Percentiles rank a stretch among this genome's conserved stretches.
phyloP scores from a whole-genome alignment of 441 rosid species.

The Melastoma candidum region DNA sequence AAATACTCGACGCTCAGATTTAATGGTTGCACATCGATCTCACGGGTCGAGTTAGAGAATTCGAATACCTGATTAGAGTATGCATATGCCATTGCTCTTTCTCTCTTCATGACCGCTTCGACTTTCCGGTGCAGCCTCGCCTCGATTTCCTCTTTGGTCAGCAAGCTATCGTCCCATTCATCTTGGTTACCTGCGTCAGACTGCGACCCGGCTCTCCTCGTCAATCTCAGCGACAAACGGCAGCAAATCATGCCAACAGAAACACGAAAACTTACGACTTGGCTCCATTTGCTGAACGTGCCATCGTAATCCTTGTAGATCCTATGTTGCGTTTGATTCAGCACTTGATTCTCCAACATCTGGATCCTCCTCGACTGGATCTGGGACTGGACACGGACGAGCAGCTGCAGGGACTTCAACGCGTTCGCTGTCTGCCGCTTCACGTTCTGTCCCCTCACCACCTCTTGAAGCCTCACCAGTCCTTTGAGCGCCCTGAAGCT shows the following conservation, averaged over 20 bases:
- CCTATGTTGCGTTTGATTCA: constrained; percentile 35
- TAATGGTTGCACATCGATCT: background rate
- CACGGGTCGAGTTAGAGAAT: background rate
- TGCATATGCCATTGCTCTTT: constrained; percentile 85
- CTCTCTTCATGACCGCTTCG: constrained; percentile 72
- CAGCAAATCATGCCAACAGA: too few species aligned
- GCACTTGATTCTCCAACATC: constrained; percentile 74
- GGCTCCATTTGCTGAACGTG: constrained; percentile 47
- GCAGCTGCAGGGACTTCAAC: constrained; percentile 80
- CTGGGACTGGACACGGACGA: constrained; percentile 87
- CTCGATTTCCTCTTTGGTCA: constrained; percentile 71
- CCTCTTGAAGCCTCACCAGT: constrained; percentile 91
- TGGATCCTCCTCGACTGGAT: constrained; percentile 90
- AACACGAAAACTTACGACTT: constrained; percentile 27
- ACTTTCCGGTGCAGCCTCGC: constrained; percentile 64
- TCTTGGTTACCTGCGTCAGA: constrained; percentile 54
- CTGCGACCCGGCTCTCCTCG: constrained; percentile 17
- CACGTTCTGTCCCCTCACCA: constrained; percentile 73
- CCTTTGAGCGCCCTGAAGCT: constrained; percentile 88
- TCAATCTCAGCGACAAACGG: constrained; percentile 1
- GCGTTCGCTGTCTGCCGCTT: constrained; percentile 83
- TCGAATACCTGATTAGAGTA: constrained; percentile 71
- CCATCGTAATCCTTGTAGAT: constrained; percentile 47
- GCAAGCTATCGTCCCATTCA: constrained; percentile 80
- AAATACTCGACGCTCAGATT: background rate